Conservation (phyloP, 2,329 filamentous ascomycete species). For the Diplodia scrobiculata region DNA sequence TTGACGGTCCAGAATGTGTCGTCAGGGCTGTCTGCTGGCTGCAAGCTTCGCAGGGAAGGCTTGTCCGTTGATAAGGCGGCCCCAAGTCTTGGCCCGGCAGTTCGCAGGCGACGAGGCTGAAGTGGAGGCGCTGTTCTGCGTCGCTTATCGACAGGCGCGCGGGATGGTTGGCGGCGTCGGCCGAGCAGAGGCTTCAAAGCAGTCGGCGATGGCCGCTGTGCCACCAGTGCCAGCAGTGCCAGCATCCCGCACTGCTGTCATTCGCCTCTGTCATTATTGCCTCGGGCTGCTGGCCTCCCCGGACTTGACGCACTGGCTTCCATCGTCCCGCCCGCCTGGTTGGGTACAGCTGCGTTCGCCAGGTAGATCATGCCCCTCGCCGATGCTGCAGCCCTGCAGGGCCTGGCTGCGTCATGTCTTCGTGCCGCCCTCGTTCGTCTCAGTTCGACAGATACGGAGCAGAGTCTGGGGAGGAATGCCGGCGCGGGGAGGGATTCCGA, state of each 20-base stretch:
- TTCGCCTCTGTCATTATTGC: background rate
- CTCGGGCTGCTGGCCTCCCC: background rate
- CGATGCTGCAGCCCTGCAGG: background rate
- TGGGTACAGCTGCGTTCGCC: too few species aligned
- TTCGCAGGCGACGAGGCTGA: background rate
- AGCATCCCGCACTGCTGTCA: background rate
- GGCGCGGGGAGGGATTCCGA: background rate
- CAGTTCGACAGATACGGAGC: background rate
- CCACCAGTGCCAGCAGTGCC: background rate
- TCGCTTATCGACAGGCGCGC: constrained; percentile 10
- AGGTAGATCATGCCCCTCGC: background rate
- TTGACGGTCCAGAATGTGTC: constrained; percentile 20
- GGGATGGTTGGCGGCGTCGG: constrained; percentile 3
- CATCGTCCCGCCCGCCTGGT: constrained; percentile 11
- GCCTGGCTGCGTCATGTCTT: background rate
- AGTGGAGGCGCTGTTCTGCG: background rate
- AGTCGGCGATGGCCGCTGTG: background rate
- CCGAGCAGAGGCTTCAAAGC: background rate
- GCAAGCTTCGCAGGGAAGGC: constrained; percentile 25
- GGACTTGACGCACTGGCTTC: background rate
- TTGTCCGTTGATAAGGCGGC: constrained; percentile 1
- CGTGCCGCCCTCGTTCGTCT: background rate
- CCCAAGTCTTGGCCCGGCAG: background rate
- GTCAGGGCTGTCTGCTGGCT: background rate
- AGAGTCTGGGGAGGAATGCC: too few species aligned